Base-by-base conservation (phyloP, 352 stramenopile genomes). In the Plasmopara viticola region DNA sequence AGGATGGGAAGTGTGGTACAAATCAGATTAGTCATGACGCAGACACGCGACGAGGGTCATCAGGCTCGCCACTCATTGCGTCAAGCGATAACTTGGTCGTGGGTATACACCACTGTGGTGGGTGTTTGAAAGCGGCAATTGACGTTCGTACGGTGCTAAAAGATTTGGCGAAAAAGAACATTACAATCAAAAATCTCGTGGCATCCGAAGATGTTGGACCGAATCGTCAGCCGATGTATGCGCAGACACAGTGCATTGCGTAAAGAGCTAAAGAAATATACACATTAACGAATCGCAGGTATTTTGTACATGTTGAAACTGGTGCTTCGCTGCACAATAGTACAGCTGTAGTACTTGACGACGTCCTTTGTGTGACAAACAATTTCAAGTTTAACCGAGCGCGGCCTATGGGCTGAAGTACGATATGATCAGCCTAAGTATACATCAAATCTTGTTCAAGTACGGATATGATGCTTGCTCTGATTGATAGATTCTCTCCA, bases 61-160 rank as follows among this genome's bases (percentile, higher is more conserved):
- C 72, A 0, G 74, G 72, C 0, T 79, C 74, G 18, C 74, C 74
- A 0, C 13, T 83, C 15, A 52, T 85, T 4, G 57, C 67, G 15
- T 44, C 45, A 8, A 56, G 15, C 2, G 74, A 86, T 41, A 86
- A 82, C 38, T 41, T 59, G 7, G 74, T 86, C 20, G 48, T 86
- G 7, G 74, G 60, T 0, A 67, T 86, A 28, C 74, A 86, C 34
- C 72, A 84, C 48, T 86, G 74, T 31, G 72, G 74, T 0, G 70
- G 64, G 18, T 86, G 74, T 50, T 52, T 42, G 28, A 85, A 83
- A 45, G 62, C 58, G 9, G 70, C 66, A 0, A 66, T 81, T 20
- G 57, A 81, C 13, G 58, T 76, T 13, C 67, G 61, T 7, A 66
- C 61, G 20, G 55, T 84, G 34, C 45, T 84, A 14, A 44, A 20